Evolutionary conservation across 225 moss, liverwort and hornwort species (phyloP), one percentile per base, ranked within the genome.

Genomic region (Asterella californica): DNA sequence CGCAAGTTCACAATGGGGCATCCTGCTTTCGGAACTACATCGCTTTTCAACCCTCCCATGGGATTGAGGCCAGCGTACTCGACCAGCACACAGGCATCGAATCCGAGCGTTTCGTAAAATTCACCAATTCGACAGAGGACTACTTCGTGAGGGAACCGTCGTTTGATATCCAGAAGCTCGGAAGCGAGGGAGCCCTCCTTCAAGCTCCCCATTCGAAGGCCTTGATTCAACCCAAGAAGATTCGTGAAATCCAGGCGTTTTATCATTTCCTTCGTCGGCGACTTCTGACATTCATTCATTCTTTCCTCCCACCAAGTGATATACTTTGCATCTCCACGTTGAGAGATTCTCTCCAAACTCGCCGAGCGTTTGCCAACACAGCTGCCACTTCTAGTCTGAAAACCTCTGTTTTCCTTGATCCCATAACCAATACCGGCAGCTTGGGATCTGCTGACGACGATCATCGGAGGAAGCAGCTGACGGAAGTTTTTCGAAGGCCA

Each of bases 11-110:
- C 88, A 33, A 84, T 85, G 2, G 97, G 88, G 77, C 97, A 97
- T 47, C 84, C 83, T 30, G 97, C 94, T 84, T 93, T 93, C 0
- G 97, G 94, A 15, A 94, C 83, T 11, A 92, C 84, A 76, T 94
- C 89, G 67, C 86, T 86, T 34, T 85, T 85, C 55, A 57, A 74
- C 6, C 94, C 91, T 12, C 93, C 94, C 80, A 92, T 79, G 5
- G 97, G 97, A 17, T 94, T 91, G 38, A 97, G 88, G 19, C 92
- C 97, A 4, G 92, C 92, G 62, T 93, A 90, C 82, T 94, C 94
- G 5, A 90, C 93, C 70, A 97, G 65, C 53, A 97, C 82, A 81
- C 97, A 97, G 15, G 94, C 97, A 74, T 97, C 97, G 42, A 91
- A 83, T 15, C 94, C 94, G 11, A 93, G 80, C 0, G 91, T 84